A percentile compares a stretch with the other conserved stretches of the same genome.
Evolutionary conservation across 352 stramenopile species (phyloP).

Genomic region (Pythium coloratum): DNA sequence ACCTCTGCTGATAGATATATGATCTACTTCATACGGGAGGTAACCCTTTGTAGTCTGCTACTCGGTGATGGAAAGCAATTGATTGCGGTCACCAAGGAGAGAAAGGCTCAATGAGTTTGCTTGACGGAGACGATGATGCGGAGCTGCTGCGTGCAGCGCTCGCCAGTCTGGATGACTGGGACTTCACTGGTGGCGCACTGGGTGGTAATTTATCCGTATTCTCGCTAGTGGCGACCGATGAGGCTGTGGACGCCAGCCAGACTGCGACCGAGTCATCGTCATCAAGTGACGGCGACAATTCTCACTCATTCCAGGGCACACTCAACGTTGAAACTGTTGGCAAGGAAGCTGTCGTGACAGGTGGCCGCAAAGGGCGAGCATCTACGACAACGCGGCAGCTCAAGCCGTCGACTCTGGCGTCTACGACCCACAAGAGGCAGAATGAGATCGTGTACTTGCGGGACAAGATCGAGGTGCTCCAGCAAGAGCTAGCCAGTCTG

Average conservation of each 20-base stretch:
- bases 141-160: conserved; percentile 16
- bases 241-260: neutral
- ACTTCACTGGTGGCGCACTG: neutral
- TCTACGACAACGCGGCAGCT: neutral
- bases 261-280: neutral
- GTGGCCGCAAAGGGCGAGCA: neutral
- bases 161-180: conserved; percentile 8
- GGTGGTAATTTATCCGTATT: neutral
- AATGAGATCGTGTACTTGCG: conserved; percentile 6
- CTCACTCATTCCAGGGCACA: neutral
- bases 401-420: conserved; percentile 7
- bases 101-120: neutral
- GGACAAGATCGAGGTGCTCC: neutral
- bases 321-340: neutral
- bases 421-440: conserved; percentile 8
- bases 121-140: neutral
- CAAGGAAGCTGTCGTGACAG: neutral
- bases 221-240: neutral
- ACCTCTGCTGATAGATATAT: neutral
- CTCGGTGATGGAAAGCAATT: neutral
- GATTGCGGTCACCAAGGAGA: neutral
- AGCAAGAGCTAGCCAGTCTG: neutral
- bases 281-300: neutral
- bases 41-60: neutral
- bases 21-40: neutral